Conservation (phyloP, 805 yeast genomes). For the Candida gorgasii region DNA sequence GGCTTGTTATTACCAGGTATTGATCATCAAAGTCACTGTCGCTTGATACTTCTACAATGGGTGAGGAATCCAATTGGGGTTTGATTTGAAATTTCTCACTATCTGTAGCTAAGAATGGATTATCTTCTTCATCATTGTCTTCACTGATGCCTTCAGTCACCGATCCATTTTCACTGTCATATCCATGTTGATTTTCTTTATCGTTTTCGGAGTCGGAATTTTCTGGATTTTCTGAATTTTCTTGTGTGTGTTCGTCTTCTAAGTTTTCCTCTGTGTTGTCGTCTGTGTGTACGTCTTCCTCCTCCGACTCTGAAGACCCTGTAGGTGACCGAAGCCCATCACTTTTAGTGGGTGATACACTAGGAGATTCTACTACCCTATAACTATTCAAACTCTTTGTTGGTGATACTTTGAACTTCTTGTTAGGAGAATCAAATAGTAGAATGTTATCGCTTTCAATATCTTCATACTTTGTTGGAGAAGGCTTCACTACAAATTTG, state of each 20-base stretch:
- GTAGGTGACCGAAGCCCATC: not conserved
- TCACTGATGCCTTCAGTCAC: not conserved
- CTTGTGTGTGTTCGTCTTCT: not conserved
- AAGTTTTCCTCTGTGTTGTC: not conserved
- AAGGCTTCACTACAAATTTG: conserved; percentile 19
- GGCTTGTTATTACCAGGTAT: conserved; percentile 22
- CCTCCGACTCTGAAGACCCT: too few relatives aligned
- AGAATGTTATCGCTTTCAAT: conserved; percentile 5
- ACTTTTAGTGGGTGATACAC: conserved; percentile 3
- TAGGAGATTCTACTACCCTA: not conserved
- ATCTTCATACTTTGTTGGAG: conserved; percentile 26
- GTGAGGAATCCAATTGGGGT: not conserved
- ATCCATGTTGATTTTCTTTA: not conserved
- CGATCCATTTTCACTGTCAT: not conserved
- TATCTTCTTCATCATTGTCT: conserved; percentile 1
- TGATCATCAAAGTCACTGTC: conserved; percentile 24
- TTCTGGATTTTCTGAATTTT: not conserved
- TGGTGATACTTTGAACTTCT: conserved; percentile 17
- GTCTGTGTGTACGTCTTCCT: not conserved
- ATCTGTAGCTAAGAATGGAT: conserved; percentile 8
- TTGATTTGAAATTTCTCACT: conserved; percentile 3
- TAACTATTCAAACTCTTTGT: conserved; percentile 7
- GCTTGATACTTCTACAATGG: not conserved
- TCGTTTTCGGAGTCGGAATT: not conserved
- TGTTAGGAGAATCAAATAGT: conserved; percentile 4